Evolutionary conservation across 768 basidiomycete genomes (phyloP).

Genomic region (Scleroderma bovista): DNA sequence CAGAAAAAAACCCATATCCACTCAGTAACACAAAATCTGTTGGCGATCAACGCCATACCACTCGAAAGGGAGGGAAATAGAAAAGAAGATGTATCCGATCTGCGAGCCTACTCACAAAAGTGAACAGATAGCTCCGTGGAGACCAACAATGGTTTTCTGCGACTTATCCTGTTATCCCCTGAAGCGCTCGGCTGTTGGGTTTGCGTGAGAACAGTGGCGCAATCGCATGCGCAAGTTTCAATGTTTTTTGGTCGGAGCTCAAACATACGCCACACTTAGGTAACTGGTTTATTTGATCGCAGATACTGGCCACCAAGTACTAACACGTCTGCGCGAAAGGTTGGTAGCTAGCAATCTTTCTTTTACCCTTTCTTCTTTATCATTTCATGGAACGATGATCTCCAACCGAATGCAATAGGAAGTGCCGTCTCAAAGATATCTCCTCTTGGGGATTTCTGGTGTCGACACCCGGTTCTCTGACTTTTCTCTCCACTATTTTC

Average conservation of each 20-base stretch:
- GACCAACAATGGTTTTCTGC: constrained; percentile 25
- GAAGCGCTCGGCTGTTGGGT: constrained; percentile 28
- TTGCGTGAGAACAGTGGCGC: constrained; percentile 29
- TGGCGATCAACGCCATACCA: background rate
- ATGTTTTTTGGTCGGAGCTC: constrained; percentile 26
- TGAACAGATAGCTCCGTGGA: constrained; percentile 8
- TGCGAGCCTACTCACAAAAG: constrained; percentile 24
- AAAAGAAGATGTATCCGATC: background rate
- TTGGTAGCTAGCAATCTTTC: constrained; percentile 9
- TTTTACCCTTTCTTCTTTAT: background rate
- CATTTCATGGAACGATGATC: constrained; percentile 18
- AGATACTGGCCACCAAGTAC: no score
- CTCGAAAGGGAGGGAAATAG: constrained; percentile 17
- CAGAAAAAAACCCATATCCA: constrained; percentile 25
- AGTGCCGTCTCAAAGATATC: constrained; percentile 31
- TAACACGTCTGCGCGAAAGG: no score
- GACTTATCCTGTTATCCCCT: constrained; percentile 29
- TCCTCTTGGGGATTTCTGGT: constrained; percentile 20
- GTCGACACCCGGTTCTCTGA: constrained; percentile 34
- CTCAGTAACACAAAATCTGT: background rate
- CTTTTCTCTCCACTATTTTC: constrained; percentile 1
- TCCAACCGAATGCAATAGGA: constrained; percentile 32
- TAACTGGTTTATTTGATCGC: background rate
- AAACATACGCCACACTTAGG: constrained; percentile 13
- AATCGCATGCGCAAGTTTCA: constrained; percentile 21